Percentiles rank a stretch among this genome's conserved stretches.
These are phyloP conservation scores for Huntiella decipiens DNA, from an alignment of 2,329 filamentous ascomycete species.

Conservation along the genomic window DNA sequence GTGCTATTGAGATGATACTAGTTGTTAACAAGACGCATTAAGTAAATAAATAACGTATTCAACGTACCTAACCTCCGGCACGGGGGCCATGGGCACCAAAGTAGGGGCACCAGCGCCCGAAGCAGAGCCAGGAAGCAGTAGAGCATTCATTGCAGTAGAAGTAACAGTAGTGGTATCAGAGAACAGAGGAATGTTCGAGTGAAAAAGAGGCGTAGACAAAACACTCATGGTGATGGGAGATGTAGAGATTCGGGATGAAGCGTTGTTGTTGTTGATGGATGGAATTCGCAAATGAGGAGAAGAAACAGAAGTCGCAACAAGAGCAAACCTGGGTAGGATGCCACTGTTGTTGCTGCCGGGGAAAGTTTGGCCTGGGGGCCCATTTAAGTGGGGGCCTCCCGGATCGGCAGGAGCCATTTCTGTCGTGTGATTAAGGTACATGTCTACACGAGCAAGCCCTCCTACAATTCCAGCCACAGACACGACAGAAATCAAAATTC, in stretches of 20 bases:
- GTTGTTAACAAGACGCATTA: not conserved
- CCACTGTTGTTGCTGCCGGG: not conserved
- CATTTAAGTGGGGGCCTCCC: slow-evolving; percentile 3
- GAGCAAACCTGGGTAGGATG: not conserved
- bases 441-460: slow-evolving; percentile 2
- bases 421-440: slow-evolving; percentile 1
- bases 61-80: slow-evolving; percentile 7
- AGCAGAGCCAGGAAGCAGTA: slow-evolving; percentile 7
- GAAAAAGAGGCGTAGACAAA: not conserved
- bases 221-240: not conserved
- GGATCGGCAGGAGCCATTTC: slow-evolving; percentile 1
- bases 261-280: not conserved
- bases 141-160: slow-evolving; percentile 6
- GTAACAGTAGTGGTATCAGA: slow-evolving; percentile 2
- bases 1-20: too few species aligned
- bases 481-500: slow-evolving; percentile 6
- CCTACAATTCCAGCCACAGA: slow-evolving; percentile 3
- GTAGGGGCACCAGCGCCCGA: slow-evolving; percentile 1
- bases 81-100: not conserved
- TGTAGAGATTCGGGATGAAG: not conserved
- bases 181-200: not conserved
- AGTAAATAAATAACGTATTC: not conserved
- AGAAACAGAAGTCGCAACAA: not conserved
- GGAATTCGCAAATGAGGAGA: slow-evolving; percentile 1
- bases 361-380: not conserved